Base-by-base conservation (phyloP, 2,329 filamentous ascomycete genomes). In the Biscogniauxia mediterranea region DNA sequence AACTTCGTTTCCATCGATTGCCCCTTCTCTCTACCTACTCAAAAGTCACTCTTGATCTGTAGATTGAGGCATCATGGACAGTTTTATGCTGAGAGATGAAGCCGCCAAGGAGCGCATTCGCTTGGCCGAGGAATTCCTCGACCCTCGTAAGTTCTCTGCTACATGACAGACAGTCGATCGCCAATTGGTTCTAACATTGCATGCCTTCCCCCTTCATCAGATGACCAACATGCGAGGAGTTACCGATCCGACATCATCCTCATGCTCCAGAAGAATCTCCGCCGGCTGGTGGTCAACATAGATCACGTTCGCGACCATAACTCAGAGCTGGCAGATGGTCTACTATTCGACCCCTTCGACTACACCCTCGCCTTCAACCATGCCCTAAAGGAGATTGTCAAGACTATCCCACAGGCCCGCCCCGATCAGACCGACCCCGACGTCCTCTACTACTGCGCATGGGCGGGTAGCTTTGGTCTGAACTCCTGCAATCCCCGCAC, bases 401-500 rank as follows among this genome's bases (percentile, higher is more conserved):
- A 89, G 72, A 90, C 92, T 2, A 81, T 97, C 32, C 88, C 89
- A 11, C 87, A 90, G 70, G 87, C 91, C 50, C 86, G 92, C 2
- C 84, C 89, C 2, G 88, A 89, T 68, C 92, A 96, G 76, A 88
- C 86, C 1, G 84, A 86, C 52, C 87, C 90, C 28, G 93, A 97
- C 74, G 86, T 88, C 51, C 83, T 92, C 69, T 99, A 97, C 79
- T 98, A 99, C 76, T 97, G 95, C 73, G 95, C 95, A n/a, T 98
- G 92, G 80, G 87, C 94, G 59, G 95, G 95, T 67, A 97, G 92
- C 74, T 99, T 99, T 74, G 95, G 96, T 67, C 89, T 97, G 74
- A 95, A 92, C 75, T 85, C 93, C 13, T 97, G 93, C 83, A 99
- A 97, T 72, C 95, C 95, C 50, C 87, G 95, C 68, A 98, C 95